phyloP scores from a whole-genome alignment of 805 yeast genomes.

The Wickerhamiella cacticola region DNA sequence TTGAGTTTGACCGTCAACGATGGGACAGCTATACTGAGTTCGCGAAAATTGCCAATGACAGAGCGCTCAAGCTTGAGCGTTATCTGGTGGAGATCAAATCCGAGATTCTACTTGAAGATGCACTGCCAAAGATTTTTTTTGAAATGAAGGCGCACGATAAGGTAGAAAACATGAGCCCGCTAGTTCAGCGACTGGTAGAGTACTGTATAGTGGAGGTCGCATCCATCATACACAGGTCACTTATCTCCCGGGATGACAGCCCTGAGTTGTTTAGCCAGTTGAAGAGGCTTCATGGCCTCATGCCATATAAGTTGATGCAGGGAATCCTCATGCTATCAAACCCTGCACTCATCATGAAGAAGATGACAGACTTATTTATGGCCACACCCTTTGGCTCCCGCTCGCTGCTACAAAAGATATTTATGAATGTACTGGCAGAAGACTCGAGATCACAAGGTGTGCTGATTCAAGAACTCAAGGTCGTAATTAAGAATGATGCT shows the following conservation, averaged over 20 bases:
- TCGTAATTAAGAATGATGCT: constrained; percentile 27
- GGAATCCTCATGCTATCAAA: constrained; percentile 73
- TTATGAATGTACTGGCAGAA: constrained; percentile 60
- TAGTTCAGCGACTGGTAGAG: constrained; percentile 57
- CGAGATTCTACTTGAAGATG: constrained; percentile 41
- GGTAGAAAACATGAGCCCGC: constrained; percentile 50
- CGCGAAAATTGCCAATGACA: constrained; percentile 51
- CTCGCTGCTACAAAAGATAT: constrained; percentile 61
- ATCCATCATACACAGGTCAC: constrained; percentile 67
- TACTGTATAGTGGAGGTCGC: constrained; percentile 78
- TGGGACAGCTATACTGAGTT: constrained; percentile 57
- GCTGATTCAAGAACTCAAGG: constrained; percentile 38
- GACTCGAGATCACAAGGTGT: constrained; percentile 54
- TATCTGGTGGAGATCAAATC: constrained; percentile 50
- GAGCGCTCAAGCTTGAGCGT: constrained; percentile 42
- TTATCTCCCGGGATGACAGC: constrained; percentile 71
- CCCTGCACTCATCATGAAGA: constrained; percentile 73
- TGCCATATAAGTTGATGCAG: constrained; percentile 71
- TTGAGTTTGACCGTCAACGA: constrained; percentile 48
- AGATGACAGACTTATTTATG: constrained; percentile 67
- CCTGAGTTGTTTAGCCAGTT: constrained; percentile 62
- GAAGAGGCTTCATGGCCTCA: constrained; percentile 55
- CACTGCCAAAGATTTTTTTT: constrained; percentile 47
- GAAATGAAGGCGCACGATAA: constrained; percentile 49
- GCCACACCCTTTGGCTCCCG: constrained; percentile 62